Percentiles rank a stretch among this genome's conserved stretches.
These are phyloP conservation scores for Piloderma croceum DNA, from an alignment of 768 basidiomycete species.

Conservation along the genomic window DNA sequence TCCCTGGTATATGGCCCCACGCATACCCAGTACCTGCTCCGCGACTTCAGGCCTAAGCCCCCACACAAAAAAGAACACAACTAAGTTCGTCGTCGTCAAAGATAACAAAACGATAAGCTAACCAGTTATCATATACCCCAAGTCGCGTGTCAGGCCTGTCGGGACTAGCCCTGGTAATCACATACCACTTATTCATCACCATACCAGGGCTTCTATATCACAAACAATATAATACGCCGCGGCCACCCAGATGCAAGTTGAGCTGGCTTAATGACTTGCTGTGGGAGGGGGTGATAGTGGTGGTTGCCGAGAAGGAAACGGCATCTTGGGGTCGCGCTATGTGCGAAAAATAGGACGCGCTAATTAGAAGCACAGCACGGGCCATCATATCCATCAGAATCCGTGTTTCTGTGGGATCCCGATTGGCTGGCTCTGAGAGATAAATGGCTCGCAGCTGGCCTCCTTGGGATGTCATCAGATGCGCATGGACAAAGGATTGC, in stretches of 20 bases:
- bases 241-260: constrained; percentile 1
- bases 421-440: too few species aligned
- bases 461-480: too few species aligned
- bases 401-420: too few species aligned
- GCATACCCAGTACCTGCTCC: background rate
- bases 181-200: constrained; percentile 22
- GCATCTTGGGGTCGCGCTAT: background rate
- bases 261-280: background rate
- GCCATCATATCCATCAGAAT: too few species aligned
- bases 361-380: background rate
- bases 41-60: background rate
- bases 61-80: too few species aligned
- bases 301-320: background rate
- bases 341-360: constrained; percentile 2
- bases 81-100: background rate
- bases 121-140: constrained; percentile 17
- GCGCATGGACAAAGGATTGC: too few species aligned
- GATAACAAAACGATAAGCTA: background rate
- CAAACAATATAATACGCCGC: too few species aligned
- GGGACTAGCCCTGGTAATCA: too few species aligned
- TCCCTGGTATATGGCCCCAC: background rate
- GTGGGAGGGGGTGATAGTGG: background rate
- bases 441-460: too few species aligned
- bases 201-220: too few species aligned
- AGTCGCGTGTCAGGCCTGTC: constrained; percentile 20